Evolutionary conservation across 1,284 basidiomycete genomes (phyloP), one percentile per base, ranked within the genome.

Genomic region (Rhodotorula glutinis): DNA sequence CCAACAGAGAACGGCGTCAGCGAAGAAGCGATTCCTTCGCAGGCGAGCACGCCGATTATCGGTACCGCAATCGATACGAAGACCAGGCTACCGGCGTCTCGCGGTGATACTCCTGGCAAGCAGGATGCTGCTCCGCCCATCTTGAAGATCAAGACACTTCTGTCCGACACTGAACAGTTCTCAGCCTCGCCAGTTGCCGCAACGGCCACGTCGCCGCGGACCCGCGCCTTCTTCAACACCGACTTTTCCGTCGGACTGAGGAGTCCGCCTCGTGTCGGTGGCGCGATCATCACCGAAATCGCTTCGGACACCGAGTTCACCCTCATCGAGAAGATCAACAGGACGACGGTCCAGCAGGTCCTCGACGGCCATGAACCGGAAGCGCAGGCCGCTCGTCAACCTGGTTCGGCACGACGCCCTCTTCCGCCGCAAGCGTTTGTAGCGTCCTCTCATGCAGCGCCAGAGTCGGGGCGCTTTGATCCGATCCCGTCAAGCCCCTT

Each of bases 201-300:
- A 21, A 52, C 62, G 19, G 66, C 62, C n/a, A 38, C 61, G 25
- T 64, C 62, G 23, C 66, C 66, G 13, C 63, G 57, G 38, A 68
- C 66, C 14, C 21, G 38, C n/a, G 56, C 62, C 11, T 68, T 68
- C 62, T 67, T 67, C 43, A 40, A 33, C 14, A 49, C 43, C 27
- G 29, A 47, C 54, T 63, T 54, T 16, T n/a, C 30, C 17, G 23
- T 27, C 7, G 29, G 25, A 27, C 30, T 19, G 41, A 54, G 54
- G 21, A 53, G 54, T 11, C 66, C 66, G 13, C 62, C 66, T 27
- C 66, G 66, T 1, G 19, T 44, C 0, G 66, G 62, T 7, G 54
- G 40, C 4, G 62, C 55, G 1, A 13, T 43, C 58, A 58, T 67
- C 55, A 57, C 51, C 21, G 66, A 67, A 54, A 43, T 67, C 38